Evolutionary conservation across 345 rosid genomes (phyloP), one percentile per base, ranked within the genome.

Genomic region (Lepidium africanum): DNA sequence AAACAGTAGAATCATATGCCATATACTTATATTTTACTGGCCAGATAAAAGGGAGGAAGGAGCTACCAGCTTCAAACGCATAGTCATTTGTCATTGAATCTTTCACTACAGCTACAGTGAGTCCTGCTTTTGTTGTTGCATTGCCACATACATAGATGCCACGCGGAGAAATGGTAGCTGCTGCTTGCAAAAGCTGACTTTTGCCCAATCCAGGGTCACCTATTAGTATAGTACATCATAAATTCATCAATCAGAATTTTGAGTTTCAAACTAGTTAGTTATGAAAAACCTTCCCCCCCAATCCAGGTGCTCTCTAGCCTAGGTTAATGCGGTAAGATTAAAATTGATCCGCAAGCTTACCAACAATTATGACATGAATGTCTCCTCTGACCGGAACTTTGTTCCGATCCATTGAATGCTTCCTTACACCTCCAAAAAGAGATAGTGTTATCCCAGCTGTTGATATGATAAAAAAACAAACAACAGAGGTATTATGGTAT

Each of bases 141-240:
- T 94, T 94, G 59, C 97, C 98, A 78, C 98, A 94, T 21, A 94
- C 99, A 77, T 91, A 91, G 63, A 94, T 91, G 57, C 99, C 99
- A 60, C 99, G 90, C 42, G 99, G 95, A 64, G 97, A 88, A 78
- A 94, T 75, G 67, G 92, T 80, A 36, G 97, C 86, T 52, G 97
- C 99, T 63, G 99, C 97, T 89, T 94, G 99, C 67, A 94, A 83
- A 64, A 94, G 82, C 74, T 91, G 99, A 70, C 97, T 91, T 85
- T 94, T 94, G n/a, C 97, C 99, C 37, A 94, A 81, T 76, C 99
- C 99, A 69, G 99, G 99, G 79, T 94, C 99, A 72, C 99, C 99
- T 94, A 72, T 73, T 54, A 77, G 75, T 50, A 70, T 54, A 77
- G 75, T 50, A 70, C 56, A 60, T 25, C 11, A 10, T 6, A 38